Conservation (phyloP, 2,329 filamentous ascomycete species). For the Neofusicoccum umdonicola region DNA sequence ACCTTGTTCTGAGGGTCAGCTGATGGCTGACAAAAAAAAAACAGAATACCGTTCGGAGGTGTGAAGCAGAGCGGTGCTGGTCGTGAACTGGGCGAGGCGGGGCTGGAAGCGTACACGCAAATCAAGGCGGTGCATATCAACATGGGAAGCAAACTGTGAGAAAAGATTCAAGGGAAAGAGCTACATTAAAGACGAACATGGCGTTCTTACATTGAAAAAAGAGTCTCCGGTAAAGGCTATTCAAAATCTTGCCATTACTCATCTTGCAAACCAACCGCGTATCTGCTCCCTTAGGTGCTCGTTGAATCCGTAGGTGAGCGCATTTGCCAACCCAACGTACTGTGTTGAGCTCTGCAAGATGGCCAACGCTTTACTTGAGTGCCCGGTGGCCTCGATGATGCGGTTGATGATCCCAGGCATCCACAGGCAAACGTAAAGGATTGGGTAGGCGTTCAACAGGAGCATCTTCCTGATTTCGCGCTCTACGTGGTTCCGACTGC, state of each 20-base stretch:
- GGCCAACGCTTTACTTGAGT: conserved; percentile 11
- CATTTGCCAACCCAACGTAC: conserved; percentile 25
- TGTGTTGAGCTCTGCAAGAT: conserved; percentile 25
- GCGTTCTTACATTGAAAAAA: no score
- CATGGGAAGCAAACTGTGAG: conserved; percentile 28
- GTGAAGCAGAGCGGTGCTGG: conserved; percentile 63
- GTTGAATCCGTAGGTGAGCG: conserved; percentile 23
- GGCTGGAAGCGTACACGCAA: conserved; percentile 60
- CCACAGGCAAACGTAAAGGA: conserved; percentile 34
- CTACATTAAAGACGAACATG: no score
- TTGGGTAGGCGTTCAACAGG: conserved; percentile 33
- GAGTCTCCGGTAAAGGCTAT: no score
- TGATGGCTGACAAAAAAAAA: no score
- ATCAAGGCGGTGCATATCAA: conserved; percentile 55
- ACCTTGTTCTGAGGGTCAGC: no score
- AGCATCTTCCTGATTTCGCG: conserved; percentile 29
- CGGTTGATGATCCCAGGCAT: conserved; percentile 31
- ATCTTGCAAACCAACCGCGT: background rate
- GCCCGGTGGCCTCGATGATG: conserved; percentile 23
- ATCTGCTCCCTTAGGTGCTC: conserved; percentile 18
- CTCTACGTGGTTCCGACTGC: conserved; percentile 11
- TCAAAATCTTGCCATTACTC: background rate
- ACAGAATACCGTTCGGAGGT: conserved; percentile 57
- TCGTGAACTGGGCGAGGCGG: conserved; percentile 59
- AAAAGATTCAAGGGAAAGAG: no score